Evolutionary conservation across 148 eudicot species (phyloP), one percentile per base, ranked within the genome.

Genomic region (Suaeda aralocaspica): DNA sequence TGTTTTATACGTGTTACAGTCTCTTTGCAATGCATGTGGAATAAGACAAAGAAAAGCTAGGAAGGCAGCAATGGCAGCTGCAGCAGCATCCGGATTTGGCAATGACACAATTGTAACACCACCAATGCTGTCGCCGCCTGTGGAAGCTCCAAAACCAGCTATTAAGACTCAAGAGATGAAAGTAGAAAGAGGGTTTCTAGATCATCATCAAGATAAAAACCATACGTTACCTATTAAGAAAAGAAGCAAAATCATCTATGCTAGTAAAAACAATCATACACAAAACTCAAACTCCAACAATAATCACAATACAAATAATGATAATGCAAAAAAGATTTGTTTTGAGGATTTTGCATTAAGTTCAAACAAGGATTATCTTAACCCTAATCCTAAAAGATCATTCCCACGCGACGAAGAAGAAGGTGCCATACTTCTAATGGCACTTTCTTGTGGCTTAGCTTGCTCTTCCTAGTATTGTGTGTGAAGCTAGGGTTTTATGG

Each of bases 21-120:
- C 89, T 56, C 86, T 85, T 39, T 85, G 89, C 78, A 85, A 85
- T 53, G 89, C 89, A 25, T 85, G 89, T 74, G 89, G 86, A 2
- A 85, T 85, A 69, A 69, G 89, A 65, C 86, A 77, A 68, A 78
- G 89, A 69, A 85, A 85, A 71, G 89, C 89, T 12, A 83, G 86
- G 50, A 66, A 78, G 59, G 89, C 89, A 24, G 79, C 84, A 22
- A 78, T 72, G 58, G 79, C 83, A 0, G 85, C 84, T 5, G 80
- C 82, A 14, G 75, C 81, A 1, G 74, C 77, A 16, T 51, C 67
- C 10, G 73, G 18, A 33, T 18, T 39, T 16, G 34, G 65, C 64
- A 72, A 67, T n/a, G 57, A 18, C 28, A 18, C 45, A 2, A 12
- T 30, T 13, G 57, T 11, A 4, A 5, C 72, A 15, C 57, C 69